phyloP scores from a whole-genome alignment of 768 basidiomycete species.

The Suillus subaureus region DNA sequence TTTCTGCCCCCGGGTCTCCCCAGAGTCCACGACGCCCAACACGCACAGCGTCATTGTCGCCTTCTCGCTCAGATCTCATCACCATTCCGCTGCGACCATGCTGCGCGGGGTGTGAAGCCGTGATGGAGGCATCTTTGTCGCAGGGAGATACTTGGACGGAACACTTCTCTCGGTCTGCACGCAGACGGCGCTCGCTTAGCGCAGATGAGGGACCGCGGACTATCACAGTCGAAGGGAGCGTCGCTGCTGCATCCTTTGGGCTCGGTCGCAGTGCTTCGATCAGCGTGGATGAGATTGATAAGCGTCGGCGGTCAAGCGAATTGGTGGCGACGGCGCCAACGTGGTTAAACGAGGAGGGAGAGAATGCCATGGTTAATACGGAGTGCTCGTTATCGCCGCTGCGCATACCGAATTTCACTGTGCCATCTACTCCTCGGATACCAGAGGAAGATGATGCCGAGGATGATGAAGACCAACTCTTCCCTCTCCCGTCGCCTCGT shows the following conservation, averaged over 20 bases:
- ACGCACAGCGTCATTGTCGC: constrained; percentile 30
- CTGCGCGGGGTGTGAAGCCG: constrained; percentile 61
- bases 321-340: constrained; percentile 6
- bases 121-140: constrained; percentile 57
- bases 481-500: constrained; percentile 60
- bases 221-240: constrained; percentile 31
- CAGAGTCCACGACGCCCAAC: constrained; percentile 19
- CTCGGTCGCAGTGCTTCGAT: constrained; percentile 38
- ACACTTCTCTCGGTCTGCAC: constrained; percentile 64
- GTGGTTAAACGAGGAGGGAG: constrained; percentile 12
- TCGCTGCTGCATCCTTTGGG: constrained; percentile 28
- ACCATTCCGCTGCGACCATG: constrained; percentile 75
- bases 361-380: not conserved
- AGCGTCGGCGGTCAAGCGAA: constrained; percentile 51
- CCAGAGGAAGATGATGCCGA: constrained; percentile 44
- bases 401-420: not conserved
- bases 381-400: constrained; percentile 19
- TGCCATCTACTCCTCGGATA: constrained; percentile 26
- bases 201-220: constrained; percentile 33
- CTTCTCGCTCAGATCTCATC: constrained; percentile 40
- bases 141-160: constrained; percentile 64
- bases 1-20: constrained; percentile 4
- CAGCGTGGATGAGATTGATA: constrained; percentile 68
- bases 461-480: constrained; percentile 58
- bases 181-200: constrained; percentile 55